A percentile compares a stretch with the other conserved stretches of the same genome.
phyloP scores from a whole-genome alignment of 495 filamentous ascomycete species.

The Penicillium cataractarum region DNA sequence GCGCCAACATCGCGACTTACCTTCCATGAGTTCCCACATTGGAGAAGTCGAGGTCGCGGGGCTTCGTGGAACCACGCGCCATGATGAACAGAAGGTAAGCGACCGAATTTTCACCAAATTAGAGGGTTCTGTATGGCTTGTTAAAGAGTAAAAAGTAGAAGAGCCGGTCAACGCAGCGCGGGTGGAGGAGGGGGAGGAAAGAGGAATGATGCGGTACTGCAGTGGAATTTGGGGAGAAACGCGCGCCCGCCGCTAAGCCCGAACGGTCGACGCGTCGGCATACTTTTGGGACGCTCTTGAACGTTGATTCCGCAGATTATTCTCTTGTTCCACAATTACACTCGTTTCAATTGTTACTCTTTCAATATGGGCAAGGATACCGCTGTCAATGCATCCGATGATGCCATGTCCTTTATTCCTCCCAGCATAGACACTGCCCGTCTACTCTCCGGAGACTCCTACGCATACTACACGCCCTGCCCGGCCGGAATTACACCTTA shows the following conservation, averaged over 20 bases:
- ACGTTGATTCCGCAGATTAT: not conserved
- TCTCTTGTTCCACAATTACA: not conserved
- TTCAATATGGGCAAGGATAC: conserved; percentile 11
- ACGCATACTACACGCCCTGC: conserved; percentile 80
- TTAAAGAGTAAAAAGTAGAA: conserved; percentile 3
- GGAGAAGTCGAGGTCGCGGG: conserved; percentile 63
- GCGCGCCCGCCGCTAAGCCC: conserved; percentile 46
- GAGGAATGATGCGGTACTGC: conserved; percentile 35
- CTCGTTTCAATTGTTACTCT: not conserved
- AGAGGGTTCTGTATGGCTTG: not conserved
- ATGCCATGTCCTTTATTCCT: conserved; percentile 62
- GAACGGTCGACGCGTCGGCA: conserved; percentile 46
- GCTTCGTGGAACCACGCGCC: conserved; percentile 52
- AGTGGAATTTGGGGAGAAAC: conserved; percentile 33
- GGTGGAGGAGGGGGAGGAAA: conserved; percentile 27
- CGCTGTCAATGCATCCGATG: conserved; percentile 5
- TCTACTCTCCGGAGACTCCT: conserved; percentile 74
- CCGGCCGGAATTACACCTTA: conserved; percentile 54
- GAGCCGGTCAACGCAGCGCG: not conserved
- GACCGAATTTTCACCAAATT: not conserved
- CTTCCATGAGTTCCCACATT: conserved; percentile 67
- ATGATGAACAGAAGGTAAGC: conserved; percentile 32
- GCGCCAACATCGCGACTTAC: conserved; percentile 40
- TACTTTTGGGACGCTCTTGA: conserved; percentile 12
- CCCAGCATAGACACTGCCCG: conserved; percentile 69